Evolutionary conservation across 139 green algal genomes (phyloP).

Genomic region (Chlamydomonas incerta): DNA sequence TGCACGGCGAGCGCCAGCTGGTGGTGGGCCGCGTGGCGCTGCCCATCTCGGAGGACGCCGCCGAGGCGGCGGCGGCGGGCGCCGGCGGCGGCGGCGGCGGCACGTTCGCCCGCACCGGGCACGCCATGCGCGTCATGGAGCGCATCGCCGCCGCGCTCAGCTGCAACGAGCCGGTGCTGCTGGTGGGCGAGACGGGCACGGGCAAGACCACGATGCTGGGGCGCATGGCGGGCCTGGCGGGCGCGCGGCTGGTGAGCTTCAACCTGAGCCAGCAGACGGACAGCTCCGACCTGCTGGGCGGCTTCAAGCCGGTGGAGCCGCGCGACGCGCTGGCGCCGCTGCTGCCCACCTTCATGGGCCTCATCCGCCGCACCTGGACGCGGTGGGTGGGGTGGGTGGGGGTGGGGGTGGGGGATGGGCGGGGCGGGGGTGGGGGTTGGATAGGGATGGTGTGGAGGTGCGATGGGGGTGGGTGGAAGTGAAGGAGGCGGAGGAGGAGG

Average conservation of each 20-base stretch:
- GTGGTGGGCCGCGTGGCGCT: constrained; percentile 53
- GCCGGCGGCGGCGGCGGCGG: constrained; percentile 26
- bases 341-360: constrained; percentile 71
- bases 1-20: constrained; percentile 37
- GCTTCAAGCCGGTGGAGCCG: constrained; percentile 93
- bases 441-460: no score
- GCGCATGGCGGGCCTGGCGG: constrained; percentile 76
- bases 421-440: no score
- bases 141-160: constrained; percentile 75
- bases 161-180: constrained; percentile 87
- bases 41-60: not conserved
- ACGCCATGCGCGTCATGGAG: constrained; percentile 92
- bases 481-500: no score
- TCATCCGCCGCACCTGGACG: constrained; percentile 75
- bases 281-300: constrained; percentile 94
- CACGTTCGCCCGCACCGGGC: constrained; percentile 87
- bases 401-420: not conserved
- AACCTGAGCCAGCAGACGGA: constrained; percentile 99
- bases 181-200: constrained; percentile 99
- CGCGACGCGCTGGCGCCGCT: constrained; percentile 80
- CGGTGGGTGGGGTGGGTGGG: constrained; percentile 50
- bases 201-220: constrained; percentile 97
- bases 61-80: not conserved
- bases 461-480: no score
- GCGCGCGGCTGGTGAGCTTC: constrained; percentile 87